These are phyloP conservation scores for Coniochaeta hoffmannii DNA, from an alignment of 2,329 filamentous ascomycete species.

Conservation along the genomic window DNA sequence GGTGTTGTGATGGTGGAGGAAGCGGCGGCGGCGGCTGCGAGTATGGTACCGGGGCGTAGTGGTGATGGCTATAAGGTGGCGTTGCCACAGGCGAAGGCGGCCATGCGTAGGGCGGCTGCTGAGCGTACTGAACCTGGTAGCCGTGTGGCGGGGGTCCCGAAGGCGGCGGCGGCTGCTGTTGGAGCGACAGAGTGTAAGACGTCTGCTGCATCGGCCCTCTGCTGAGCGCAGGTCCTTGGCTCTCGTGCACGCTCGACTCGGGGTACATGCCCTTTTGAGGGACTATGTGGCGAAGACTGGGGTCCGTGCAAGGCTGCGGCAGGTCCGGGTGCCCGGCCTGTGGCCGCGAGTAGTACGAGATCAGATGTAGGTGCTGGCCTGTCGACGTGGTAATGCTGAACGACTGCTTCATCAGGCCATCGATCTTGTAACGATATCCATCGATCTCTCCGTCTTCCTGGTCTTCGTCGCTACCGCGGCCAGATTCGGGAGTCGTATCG, in stretches of 20 bases:
- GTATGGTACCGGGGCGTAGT: slow-evolving; percentile 28
- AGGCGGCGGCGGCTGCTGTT: slow-evolving; percentile 18
- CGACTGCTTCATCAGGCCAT: slow-evolving; percentile 98
- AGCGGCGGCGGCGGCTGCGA: slow-evolving; percentile 18
- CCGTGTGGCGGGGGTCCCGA: slow-evolving; percentile 27
- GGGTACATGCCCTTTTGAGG: slow-evolving; percentile 95
- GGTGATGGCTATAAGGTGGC: slow-evolving; percentile 42
- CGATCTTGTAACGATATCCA: slow-evolving; percentile 89
- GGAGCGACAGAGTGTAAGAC: slow-evolving; percentile 20
- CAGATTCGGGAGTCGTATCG: slow-evolving; percentile 78
- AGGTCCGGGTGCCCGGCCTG: slow-evolving; percentile 66
- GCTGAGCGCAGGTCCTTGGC: slow-evolving; percentile 72
- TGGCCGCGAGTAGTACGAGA: slow-evolving; percentile 89
- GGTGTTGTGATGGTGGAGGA: slow-evolving; percentile 17
- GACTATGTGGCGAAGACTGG: slow-evolving; percentile 70
- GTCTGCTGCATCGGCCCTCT: slow-evolving; percentile 59
- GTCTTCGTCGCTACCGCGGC: slow-evolving; percentile 75
- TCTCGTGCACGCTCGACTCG: slow-evolving; percentile 86
- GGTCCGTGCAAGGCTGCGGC: slow-evolving; percentile 74
- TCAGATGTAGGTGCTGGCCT: slow-evolving; percentile 87
- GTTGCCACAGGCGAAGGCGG: slow-evolving; percentile 49
- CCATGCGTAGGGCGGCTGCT: slow-evolving; percentile 41
- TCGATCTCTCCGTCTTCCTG: slow-evolving; percentile 80
- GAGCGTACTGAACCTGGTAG: slow-evolving; percentile 30
- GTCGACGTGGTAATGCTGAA: slow-evolving; percentile 95